A percentile compares a stretch with the other conserved stretches of the same genome.
Evolutionary conservation across 192 early-diverging fungal species (phyloP).

Genomic region (Lobosporangium transversale): DNA sequence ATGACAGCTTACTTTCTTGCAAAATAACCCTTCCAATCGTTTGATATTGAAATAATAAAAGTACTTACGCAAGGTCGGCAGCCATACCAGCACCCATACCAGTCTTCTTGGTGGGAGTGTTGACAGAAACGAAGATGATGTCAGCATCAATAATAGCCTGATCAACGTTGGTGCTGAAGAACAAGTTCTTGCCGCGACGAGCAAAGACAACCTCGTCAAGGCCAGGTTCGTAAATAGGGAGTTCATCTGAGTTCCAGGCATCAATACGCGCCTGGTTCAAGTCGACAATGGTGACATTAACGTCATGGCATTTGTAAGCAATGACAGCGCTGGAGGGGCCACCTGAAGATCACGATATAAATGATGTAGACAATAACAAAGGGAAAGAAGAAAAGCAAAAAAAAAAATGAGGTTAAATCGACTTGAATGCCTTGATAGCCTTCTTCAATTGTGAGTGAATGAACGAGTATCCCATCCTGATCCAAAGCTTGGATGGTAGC

Average conservation of each 20-base stretch:
- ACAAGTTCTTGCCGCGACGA: slow-evolving; percentile 84
- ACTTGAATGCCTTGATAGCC: no score
- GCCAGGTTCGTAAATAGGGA: slow-evolving; percentile 95
- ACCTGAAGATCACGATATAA: slow-evolving; percentile 56
- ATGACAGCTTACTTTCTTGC: background rate
- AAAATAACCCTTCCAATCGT: background rate
- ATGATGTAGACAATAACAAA: background rate
- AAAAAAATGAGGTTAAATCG: no score
- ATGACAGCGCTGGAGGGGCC: slow-evolving; percentile 94
- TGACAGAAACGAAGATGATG: slow-evolving; percentile 93
- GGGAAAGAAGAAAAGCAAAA: background rate
- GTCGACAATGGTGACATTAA: slow-evolving; percentile 94
- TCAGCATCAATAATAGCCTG: slow-evolving; percentile 79
- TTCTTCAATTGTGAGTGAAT: no score
- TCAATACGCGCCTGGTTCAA: slow-evolving; percentile 82
- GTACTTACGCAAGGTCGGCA: slow-evolving; percentile 82
- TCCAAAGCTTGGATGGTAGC: no score
- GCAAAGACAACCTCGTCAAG: slow-evolving; percentile 87
- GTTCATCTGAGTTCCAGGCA: slow-evolving; percentile 90
- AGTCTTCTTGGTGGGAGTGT: slow-evolving; percentile 88
- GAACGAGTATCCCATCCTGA: no score
- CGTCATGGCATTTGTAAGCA: slow-evolving; percentile 85
- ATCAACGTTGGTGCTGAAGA: slow-evolving; percentile 88
- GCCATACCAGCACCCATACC: slow-evolving; percentile 84
- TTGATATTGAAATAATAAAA: background rate